Evolutionary conservation across 345 rosid genomes (phyloP).

Genomic region (Toxicodendron radicans): DNA sequence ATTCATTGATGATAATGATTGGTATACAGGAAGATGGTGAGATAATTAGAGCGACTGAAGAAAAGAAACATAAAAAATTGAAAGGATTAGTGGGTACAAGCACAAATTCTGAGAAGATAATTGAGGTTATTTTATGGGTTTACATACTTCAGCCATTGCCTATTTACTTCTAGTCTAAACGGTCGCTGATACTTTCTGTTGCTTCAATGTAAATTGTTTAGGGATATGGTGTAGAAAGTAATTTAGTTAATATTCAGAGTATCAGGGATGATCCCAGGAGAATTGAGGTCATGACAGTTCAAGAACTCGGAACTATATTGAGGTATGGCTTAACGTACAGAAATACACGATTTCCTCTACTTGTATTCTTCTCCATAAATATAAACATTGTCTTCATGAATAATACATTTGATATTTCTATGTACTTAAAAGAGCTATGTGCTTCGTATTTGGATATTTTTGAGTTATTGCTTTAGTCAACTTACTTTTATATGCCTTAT

Average conservation of each 20-base stretch:
- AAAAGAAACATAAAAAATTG: constrained; percentile 36
- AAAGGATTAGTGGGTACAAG: constrained; percentile 25
- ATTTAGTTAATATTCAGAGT: constrained; percentile 29
- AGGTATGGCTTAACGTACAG: constrained; percentile 39
- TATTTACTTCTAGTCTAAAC: not conserved
- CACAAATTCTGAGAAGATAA: constrained; percentile 12
- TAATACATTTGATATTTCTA: not conserved
- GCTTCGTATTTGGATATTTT: not conserved
- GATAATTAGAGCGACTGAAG: constrained; percentile 13
- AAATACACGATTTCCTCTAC: not conserved
- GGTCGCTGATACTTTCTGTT: not conserved
- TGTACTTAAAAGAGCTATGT: not conserved
- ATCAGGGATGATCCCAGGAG: constrained; percentile 42
- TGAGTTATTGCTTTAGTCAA: not conserved
- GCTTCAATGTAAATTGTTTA: constrained; percentile 2
- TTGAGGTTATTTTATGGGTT: constrained; percentile 16
- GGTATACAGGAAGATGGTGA: not conserved
- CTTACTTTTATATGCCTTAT: not conserved
- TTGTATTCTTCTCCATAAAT: not conserved
- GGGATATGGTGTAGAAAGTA: constrained; percentile 20
- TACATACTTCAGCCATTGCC: not conserved
- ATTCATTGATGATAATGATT: not conserved
- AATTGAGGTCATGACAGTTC: constrained; percentile 71
- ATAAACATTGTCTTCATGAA: not conserved
- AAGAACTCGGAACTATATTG: constrained; percentile 57